Evolutionary conservation across 306 rosid genomes (phyloP).

Genomic region (Dryas alaskensis): DNA sequence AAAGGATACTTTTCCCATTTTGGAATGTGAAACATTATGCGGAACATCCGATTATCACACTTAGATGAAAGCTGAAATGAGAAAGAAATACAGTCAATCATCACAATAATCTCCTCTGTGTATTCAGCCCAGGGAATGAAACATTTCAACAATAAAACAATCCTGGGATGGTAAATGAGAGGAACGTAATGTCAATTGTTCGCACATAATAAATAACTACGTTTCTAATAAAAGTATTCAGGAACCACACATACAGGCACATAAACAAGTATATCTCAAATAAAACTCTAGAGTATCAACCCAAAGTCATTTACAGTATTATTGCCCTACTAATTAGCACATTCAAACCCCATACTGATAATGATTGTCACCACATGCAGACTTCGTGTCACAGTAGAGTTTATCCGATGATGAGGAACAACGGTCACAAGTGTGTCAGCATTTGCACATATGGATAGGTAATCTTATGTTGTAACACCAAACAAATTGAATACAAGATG

Average conservation of each 20-base stretch:
- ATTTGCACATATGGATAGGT: not conserved
- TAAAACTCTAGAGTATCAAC: not conserved
- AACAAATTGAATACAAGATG: not conserved
- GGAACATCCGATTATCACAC: constrained; percentile 81
- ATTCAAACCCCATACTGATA: not conserved
- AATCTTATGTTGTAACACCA: not conserved
- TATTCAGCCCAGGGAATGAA: not conserved
- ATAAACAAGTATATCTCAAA: not conserved
- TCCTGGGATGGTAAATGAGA: not conserved
- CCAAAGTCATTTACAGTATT: not conserved
- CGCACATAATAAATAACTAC: not conserved
- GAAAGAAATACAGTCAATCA: constrained; percentile 28
- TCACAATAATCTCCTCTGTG: not conserved
- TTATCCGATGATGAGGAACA: not conserved
- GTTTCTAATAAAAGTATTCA: not conserved
- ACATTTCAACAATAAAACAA: not conserved
- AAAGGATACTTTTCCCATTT: constrained; percentile 61
- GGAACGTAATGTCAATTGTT: not conserved
- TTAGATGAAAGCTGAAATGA: constrained; percentile 87
- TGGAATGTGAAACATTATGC: constrained; percentile 60
- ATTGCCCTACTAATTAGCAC: not conserved
- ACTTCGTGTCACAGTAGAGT: not conserved
- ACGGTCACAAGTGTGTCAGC: too few relatives aligned
- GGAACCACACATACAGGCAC: not conserved
- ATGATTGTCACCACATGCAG: not conserved